Conservation (phyloP, 2,329 filamentous ascomycete species). For the Paecilomyces variotii region DNA sequence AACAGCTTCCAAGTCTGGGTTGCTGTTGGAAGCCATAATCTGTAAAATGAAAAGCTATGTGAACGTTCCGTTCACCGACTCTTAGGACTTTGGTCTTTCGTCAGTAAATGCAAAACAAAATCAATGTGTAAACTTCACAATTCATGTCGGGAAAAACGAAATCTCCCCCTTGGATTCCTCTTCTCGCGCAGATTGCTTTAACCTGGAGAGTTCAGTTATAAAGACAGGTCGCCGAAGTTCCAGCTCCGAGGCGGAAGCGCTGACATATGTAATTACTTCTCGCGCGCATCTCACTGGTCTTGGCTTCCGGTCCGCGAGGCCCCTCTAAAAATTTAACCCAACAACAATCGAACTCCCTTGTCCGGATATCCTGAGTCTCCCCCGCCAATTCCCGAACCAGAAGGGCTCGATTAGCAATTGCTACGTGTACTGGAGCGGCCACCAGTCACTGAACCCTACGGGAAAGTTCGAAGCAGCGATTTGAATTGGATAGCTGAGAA, state of each 20-base stretch:
- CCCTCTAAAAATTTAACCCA: conserved; percentile 1
- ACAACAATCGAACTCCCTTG: neutral
- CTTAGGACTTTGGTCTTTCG: neutral
- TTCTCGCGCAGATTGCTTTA: neutral
- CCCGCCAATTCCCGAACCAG: neutral
- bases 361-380: neutral
- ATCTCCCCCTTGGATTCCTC: neutral
- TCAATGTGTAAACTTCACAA: neutral
- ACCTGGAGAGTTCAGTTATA: neutral
- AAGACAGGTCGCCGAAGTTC: neutral
- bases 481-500: neutral
- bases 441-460: neutral
- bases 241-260: conserved; percentile 2
- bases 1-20: conserved; percentile 32
- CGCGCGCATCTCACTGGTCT: conserved; percentile 1
- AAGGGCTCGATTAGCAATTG: neutral
- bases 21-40: conserved; percentile 15
- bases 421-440: neutral
- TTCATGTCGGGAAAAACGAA: neutral
- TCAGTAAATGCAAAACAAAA: neutral
- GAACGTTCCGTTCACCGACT: neutral
- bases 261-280: neutral
- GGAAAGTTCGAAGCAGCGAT: neutral
- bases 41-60: neutral
- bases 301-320: neutral